Percentiles rank a stretch among this genome's conserved stretches.
Conservation (phyloP, 352 stramenopile genomes). For the Globisporangium uncinulatum region DNA sequence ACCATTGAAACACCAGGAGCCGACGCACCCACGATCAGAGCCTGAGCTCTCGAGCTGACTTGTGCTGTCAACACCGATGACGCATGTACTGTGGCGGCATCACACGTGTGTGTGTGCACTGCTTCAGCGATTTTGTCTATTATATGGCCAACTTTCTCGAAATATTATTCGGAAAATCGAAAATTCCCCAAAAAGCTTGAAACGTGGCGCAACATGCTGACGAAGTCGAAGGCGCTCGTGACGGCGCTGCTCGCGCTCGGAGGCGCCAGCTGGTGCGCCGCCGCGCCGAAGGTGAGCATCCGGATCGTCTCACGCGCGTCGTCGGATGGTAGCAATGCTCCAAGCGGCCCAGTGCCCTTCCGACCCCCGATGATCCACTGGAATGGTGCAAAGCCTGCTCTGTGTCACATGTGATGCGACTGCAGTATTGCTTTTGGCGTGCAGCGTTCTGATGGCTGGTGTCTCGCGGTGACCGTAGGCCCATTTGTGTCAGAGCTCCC, state of each 20-base stretch:
- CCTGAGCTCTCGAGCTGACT: no score
- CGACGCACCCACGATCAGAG: no score
- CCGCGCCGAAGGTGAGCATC: conserved; percentile 55
- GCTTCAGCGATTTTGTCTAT: no score
- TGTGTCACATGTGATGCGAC: neutral
- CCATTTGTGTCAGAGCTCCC: conserved; percentile 29
- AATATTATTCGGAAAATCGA: no score
- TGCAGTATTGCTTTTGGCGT: neutral
- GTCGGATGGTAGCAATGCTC: conserved; percentile 8
- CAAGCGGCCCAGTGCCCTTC: conserved; percentile 31
- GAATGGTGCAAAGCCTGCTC: conserved; percentile 17
- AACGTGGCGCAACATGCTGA: neutral
- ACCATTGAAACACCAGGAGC: no score
- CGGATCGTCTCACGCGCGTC: conserved; percentile 37
- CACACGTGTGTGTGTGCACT: no score
- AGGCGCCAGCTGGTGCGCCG: conserved; percentile 21
- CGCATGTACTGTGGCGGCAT: no score
- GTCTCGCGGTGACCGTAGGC: conserved; percentile 10
- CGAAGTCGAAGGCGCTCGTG: neutral
- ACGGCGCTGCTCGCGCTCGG: conserved; percentile 19
- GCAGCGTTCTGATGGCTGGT: neutral
- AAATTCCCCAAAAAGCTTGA: no score
- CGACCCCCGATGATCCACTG: conserved; percentile 38
- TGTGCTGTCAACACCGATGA: no score
- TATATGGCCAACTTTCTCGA: no score